phyloP scores from a whole-genome alignment of 225 moss, liverwort and hornwort genomes.

The Pseudisothecium myosuroides region DNA sequence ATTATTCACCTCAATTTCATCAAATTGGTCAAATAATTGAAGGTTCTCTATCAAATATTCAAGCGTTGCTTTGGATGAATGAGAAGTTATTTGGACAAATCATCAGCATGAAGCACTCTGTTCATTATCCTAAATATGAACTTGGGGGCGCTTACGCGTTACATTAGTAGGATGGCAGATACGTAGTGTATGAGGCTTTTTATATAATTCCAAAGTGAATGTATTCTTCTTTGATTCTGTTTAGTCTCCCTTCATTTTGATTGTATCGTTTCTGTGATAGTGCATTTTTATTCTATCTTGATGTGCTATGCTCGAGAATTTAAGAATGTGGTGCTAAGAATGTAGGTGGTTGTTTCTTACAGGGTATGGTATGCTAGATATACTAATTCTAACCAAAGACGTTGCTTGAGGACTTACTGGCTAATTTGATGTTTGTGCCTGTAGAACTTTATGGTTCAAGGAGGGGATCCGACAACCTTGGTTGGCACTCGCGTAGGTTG shows the following conservation, averaged over 20 bases:
- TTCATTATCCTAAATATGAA: neutral
- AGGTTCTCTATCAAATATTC: neutral
- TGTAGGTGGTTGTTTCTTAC: neutral
- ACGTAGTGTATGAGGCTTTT: neutral
- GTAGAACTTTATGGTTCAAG: conserved; percentile 96
- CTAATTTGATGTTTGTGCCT: neutral
- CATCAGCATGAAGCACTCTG: neutral
- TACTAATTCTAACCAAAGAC: neutral
- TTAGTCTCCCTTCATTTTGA: neutral
- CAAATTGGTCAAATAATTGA: neutral
- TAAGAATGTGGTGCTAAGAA: neutral
- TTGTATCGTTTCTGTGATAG: neutral
- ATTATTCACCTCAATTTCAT: neutral
- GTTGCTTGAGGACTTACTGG: neutral
- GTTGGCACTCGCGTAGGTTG: too few species aligned
- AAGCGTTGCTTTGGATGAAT: neutral
- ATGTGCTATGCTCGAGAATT: neutral
- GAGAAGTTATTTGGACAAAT: neutral
- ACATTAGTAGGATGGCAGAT: neutral
- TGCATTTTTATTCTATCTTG: neutral
- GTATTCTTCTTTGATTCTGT: neutral
- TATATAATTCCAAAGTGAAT: neutral
- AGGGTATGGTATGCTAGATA: neutral
- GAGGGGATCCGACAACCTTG: conserved; percentile 98
- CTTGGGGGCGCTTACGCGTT: neutral